Conservation (phyloP, 2,329 filamentous ascomycete genomes). For the Phaeosphaeriaceae sp. region DNA sequence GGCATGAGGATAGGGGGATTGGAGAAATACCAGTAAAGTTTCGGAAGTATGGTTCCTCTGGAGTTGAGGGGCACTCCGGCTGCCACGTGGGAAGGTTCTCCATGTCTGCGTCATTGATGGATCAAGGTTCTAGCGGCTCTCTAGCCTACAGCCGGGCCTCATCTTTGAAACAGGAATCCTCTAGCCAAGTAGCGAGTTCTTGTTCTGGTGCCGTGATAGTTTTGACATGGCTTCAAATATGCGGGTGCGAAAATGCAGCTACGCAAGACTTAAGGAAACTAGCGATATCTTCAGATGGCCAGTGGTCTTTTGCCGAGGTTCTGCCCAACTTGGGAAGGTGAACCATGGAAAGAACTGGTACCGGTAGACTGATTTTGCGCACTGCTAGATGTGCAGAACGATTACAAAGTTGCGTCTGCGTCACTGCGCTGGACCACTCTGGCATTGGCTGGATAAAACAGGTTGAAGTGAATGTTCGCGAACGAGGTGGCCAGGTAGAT, state of each 20-base stretch:
- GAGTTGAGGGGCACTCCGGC: background rate
- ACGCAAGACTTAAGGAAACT: background rate
- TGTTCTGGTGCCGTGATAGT: background rate
- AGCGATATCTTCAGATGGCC: background rate
- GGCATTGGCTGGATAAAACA: background rate
- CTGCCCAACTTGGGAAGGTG: background rate
- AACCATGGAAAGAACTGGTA: background rate
- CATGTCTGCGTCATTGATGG: background rate
- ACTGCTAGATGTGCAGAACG: background rate
- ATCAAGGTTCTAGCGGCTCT: background rate
- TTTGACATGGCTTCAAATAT: background rate
- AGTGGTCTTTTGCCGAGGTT: background rate
- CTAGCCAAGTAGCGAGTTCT: background rate
- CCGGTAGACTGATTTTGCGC: background rate
- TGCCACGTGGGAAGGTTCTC: background rate
- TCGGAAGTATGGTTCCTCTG: background rate
- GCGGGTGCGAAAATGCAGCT: background rate
- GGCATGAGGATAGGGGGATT: background rate
- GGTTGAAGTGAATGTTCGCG: background rate
- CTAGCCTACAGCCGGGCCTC: background rate
- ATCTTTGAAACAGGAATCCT: background rate
- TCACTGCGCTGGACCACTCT: background rate
- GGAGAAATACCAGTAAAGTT: background rate
- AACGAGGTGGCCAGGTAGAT: background rate
- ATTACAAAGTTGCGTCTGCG: background rate